phyloP scores from a whole-genome alignment of 805 yeast species.

The Pichia thaimueangensis region DNA sequence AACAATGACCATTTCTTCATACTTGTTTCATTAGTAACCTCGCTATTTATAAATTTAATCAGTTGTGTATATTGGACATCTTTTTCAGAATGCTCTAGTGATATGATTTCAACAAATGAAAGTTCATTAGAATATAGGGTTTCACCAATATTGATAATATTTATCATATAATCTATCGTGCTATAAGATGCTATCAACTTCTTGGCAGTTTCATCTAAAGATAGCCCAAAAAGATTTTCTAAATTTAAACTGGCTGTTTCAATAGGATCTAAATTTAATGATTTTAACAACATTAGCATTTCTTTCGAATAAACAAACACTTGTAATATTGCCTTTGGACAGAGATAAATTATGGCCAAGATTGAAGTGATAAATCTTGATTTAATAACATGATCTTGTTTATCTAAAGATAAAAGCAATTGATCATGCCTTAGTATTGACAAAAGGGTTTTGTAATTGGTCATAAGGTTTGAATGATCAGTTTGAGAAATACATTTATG shows the following conservation, averaged over 20 bases:
- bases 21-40: constrained; percentile 16
- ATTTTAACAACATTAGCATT: constrained; percentile 16
- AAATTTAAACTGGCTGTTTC: background rate
- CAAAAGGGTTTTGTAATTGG: constrained; percentile 14
- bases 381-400: background rate
- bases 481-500: constrained; percentile 8
- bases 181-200: constrained; percentile 3
- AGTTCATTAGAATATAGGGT: constrained; percentile 23
- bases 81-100: constrained; percentile 15
- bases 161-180: constrained; percentile 17
- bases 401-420: constrained; percentile 13
- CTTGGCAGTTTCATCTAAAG: constrained; percentile 4
- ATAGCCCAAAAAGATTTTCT: background rate
- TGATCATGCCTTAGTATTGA: constrained; percentile 20
- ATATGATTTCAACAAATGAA: constrained; percentile 21
- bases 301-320: constrained; percentile 24
- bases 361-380: constrained; percentile 17
- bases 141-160: constrained; percentile 25
- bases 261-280: constrained; percentile 8
- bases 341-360: constrained; percentile 20
- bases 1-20: constrained; percentile 22
- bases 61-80: constrained; percentile 22
- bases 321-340: constrained; percentile 22
- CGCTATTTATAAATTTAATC: constrained; percentile 23
- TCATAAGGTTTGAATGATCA: constrained; percentile 8